Evolutionary conservation across 2,329 filamentous ascomycete genomes (phyloP).

Genomic region (Zymoseptoria pseudotritici): DNA sequence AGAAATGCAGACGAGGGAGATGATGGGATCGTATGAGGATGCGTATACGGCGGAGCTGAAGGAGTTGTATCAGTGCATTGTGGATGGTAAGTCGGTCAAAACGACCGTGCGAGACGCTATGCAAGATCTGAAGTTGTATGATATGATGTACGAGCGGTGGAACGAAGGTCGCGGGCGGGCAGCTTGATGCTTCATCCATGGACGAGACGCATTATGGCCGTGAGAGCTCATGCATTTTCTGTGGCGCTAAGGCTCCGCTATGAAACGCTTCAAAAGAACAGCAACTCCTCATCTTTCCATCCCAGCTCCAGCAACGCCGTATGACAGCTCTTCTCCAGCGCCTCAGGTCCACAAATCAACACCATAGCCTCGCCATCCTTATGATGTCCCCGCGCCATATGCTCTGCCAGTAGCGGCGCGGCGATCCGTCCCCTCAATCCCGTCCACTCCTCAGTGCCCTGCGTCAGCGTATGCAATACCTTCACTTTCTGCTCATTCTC

Average conservation of each 20-base stretch:
- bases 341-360: conserved; percentile 69
- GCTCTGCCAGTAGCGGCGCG: conserved; percentile 52
- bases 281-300: conserved; percentile 63
- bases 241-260: not conserved
- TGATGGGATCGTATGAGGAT: conserved; percentile 43
- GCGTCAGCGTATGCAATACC: conserved; percentile 62
- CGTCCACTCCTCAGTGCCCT: conserved; percentile 56
- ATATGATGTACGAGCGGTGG: conserved; percentile 25
- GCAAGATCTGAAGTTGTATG: conserved; percentile 33
- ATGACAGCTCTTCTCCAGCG: conserved; percentile 62
- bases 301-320: conserved; percentile 53
- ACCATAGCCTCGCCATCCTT: conserved; percentile 49
- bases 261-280: conserved; percentile 57
- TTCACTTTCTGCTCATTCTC: conserved; percentile 51
- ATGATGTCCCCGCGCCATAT: conserved; percentile 37
- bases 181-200: not conserved
- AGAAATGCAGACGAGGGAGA: conserved; percentile 18
- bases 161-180: not conserved
- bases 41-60: conserved; percentile 39
- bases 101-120: conserved; percentile 37
- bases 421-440: conserved; percentile 63
- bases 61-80: conserved; percentile 34
- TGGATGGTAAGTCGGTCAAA: conserved; percentile 34
- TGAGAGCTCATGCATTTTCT: not conserved
- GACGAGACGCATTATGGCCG: not conserved